Percentiles rank a stretch among this genome's conserved stretches.
Conservation (phyloP, 257 asterid species). For the Orobanche coerulescens region DNA sequence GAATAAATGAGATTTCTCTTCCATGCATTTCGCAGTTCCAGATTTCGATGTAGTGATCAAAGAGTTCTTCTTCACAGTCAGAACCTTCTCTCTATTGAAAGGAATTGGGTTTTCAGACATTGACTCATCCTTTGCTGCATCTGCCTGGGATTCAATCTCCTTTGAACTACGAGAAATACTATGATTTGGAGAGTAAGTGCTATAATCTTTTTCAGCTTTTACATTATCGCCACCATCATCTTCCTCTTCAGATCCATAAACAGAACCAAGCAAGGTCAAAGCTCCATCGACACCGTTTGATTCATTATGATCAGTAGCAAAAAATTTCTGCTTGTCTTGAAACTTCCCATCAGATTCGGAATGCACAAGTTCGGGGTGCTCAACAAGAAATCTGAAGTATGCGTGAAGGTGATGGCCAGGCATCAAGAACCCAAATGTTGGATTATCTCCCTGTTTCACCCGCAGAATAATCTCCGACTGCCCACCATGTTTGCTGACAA, state of each 20-base stretch:
- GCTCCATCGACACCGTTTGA: conserved; percentile 51
- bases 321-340: conserved; percentile 32
- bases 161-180: conserved; percentile 26
- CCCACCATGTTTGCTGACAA: conserved; percentile 87
- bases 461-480: conserved; percentile 89
- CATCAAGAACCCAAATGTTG: conserved; percentile 90
- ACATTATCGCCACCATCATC: conserved; percentile 48
- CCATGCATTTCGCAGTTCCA: conserved; percentile 32
- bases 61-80: conserved; percentile 53
- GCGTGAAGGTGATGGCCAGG: conserved; percentile 83
- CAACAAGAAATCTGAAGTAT: conserved; percentile 81
- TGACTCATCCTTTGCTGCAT: conserved; percentile 33
- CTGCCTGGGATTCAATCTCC: conserved; percentile 29
- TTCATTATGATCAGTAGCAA: conserved; percentile 24
- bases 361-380: conserved; percentile 60
- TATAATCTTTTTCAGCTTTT: conserved; percentile 24
- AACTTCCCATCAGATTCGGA: conserved; percentile 39
- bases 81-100: conserved; percentile 41
- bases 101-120: conserved; percentile 25
- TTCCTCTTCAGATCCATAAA: conserved; percentile 84
- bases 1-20: conserved; percentile 30
- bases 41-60: conserved; percentile 34
- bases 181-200: conserved; percentile 15
- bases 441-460: conserved; percentile 93
- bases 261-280: conserved; percentile 84